Evolutionary conservation across 768 basidiomycete species (phyloP).

Genomic region (Xanthoconium stramineum): DNA sequence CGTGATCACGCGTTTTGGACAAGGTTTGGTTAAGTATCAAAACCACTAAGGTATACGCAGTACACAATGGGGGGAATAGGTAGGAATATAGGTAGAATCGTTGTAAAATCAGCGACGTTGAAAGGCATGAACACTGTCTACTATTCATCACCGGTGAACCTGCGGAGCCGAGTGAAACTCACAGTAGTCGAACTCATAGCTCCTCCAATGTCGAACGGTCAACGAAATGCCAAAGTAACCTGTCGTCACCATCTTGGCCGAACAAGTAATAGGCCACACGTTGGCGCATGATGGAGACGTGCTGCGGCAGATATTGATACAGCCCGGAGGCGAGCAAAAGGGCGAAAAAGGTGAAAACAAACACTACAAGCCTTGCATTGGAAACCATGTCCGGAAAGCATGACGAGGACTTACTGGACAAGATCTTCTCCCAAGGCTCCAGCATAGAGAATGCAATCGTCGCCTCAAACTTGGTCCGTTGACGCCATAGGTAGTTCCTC

Average conservation of each 20-base stretch:
- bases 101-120: constrained; percentile 2
- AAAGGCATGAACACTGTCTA: constrained; percentile 6
- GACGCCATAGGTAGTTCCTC: constrained; percentile 30
- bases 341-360: constrained; percentile 39
- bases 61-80: constrained; percentile 17
- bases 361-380: constrained; percentile 32
- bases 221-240: constrained; percentile 28
- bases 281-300: constrained; percentile 50
- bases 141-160: constrained; percentile 3
- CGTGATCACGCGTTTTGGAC: neutral
- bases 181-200: constrained; percentile 18
- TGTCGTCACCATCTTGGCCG: constrained; percentile 47
- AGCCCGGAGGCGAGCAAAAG: constrained; percentile 49
- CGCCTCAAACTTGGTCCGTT: constrained; percentile 41
- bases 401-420: constrained; percentile 46
- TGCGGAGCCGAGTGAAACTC: constrained; percentile 7
- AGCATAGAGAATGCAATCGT: constrained; percentile 61
- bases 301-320: constrained; percentile 57
- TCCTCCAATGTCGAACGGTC: constrained; percentile 29
- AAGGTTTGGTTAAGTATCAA: no score
- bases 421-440: constrained; percentile 67
- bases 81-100: constrained; percentile 13
- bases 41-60: constrained; percentile 6
- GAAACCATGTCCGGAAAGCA: neutral
- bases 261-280: constrained; percentile 64